phyloP scores from a whole-genome alignment of 2,329 filamentous ascomycete genomes.

The Pyrenochaeta sp. region DNA sequence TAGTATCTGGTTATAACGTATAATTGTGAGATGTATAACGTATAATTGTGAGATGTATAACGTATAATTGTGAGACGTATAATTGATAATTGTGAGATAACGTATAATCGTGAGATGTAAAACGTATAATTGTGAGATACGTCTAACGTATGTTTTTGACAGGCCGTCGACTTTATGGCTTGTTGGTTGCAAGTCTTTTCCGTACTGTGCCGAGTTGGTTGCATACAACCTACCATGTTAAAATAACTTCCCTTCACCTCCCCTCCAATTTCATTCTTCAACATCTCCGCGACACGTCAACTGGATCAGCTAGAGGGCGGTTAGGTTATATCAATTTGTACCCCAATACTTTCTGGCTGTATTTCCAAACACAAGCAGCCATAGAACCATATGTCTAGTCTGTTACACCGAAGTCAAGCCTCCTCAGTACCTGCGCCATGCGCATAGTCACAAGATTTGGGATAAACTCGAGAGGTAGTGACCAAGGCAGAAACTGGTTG shows the following conservation, averaged over 20 bases:
- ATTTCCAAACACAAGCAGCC: not conserved
- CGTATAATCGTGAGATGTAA: not conserved
- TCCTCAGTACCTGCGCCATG: not conserved
- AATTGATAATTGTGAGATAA: too few species aligned
- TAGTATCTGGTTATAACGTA: not conserved
- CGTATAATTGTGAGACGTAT: too few species aligned
- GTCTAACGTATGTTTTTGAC: too few species aligned
- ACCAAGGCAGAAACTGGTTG: too few species aligned
- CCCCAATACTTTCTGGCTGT: not conserved
- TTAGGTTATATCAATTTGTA: not conserved
- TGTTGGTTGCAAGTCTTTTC: too few species aligned
- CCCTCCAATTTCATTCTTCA: not conserved
- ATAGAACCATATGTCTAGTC: not conserved
- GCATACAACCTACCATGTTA: too few species aligned
- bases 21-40: too few species aligned
- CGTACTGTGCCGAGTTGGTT: too few species aligned
- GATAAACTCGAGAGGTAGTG: not conserved
- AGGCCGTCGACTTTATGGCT: too few species aligned
- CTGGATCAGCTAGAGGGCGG: not conserved
- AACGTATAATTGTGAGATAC: not conserved
- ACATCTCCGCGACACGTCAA: slow-evolving; percentile 8
- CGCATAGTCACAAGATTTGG: not conserved
- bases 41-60: too few species aligned
- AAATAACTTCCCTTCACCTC: not conserved
- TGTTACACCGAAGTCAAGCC: not conserved